Conservation (phyloP, 2,329 filamentous ascomycete species). For the Pseudogymnoascus sp. region DNA sequence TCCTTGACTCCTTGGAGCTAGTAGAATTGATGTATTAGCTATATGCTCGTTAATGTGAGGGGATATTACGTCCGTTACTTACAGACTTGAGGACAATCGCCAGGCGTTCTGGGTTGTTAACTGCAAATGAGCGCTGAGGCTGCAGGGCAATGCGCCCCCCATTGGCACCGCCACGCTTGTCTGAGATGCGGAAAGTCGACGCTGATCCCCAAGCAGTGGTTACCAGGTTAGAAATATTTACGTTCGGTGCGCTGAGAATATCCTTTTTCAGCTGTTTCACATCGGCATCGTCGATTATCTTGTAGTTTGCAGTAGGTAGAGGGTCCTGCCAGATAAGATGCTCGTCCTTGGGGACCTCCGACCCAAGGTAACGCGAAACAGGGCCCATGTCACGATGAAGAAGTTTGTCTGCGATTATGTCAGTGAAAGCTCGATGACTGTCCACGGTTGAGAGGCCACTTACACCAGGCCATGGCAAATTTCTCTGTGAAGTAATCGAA, state of each 20-base stretch:
- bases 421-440: conserved; percentile 22
- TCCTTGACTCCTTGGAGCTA: conserved; percentile 28
- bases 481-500: conserved; percentile 47
- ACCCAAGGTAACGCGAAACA: conserved; percentile 47
- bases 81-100: conserved; percentile 1
- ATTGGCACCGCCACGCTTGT: conserved; percentile 54
- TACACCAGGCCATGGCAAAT: conserved; percentile 40
- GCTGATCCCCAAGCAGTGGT: conserved; percentile 41
- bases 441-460: neutral
- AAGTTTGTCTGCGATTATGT: conserved; percentile 52
- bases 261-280: conserved; percentile 43
- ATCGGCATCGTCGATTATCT: conserved; percentile 41
- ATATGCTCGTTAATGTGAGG: neutral
- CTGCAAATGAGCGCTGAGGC: conserved; percentile 47
- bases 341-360: conserved; percentile 47
- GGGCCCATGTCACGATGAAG: conserved; percentile 53
- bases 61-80: neutral
- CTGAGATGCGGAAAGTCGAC: conserved; percentile 44
- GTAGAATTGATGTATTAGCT: neutral
- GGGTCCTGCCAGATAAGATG: conserved; percentile 49
- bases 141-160: conserved; percentile 49
- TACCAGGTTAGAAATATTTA: conserved; percentile 41
- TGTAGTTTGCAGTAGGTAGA: conserved; percentile 38
- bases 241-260: conserved; percentile 37
- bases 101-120: conserved; percentile 47